Base-by-base conservation (phyloP, 805 yeast species). In the Yarrowia divulgata region DNA sequence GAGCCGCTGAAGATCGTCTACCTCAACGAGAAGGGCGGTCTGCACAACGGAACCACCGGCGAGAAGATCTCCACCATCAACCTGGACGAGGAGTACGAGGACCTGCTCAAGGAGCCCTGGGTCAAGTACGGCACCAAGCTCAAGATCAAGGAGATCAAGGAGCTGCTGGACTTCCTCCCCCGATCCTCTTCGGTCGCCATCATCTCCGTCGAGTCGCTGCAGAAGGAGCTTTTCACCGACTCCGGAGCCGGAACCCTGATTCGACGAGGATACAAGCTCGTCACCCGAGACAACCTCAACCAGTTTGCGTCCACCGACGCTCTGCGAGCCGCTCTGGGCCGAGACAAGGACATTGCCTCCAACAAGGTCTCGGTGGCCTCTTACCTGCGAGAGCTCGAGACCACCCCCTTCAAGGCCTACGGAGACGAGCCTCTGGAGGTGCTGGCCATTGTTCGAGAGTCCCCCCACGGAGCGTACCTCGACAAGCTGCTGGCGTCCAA, bases 211-310 rank as follows among this genome's bases (percentile, higher is more conserved):
- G 87, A 91, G 75, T 98, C 95, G 78, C 85, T 95, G 76, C 98
- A 95, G 81, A 95, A 94, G 79, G 99, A 95, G 80, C 86, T 95
- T 76, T 95, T 95, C 81, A 95, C 99, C 49, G 99, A 95, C 79
- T 90, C 97, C 18, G 99, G 99, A 80, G 99, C 99, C 39, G 99
- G 99, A 77, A 95, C 99, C 57, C 85, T 95, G 82, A 93, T 95
- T 75, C 90, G 99, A 85, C 88, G 99, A 80, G 99, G 99, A 72
- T 91, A 94, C 82, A 92, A 91, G 81, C 84, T 95, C 73, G 79
- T 89, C 70, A 71, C 78, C 43, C 87, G 92, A 78, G 85, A 86
- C 75, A 85, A 90, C 29, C 81, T 93, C 68, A 80, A 82, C 46
- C 94, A 90, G 71, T 90, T 93, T 77, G 73, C 75, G 9, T 73